Conservation (phyloP, 2,329 filamentous ascomycete species). For the Stachybotrys echinatus region DNA sequence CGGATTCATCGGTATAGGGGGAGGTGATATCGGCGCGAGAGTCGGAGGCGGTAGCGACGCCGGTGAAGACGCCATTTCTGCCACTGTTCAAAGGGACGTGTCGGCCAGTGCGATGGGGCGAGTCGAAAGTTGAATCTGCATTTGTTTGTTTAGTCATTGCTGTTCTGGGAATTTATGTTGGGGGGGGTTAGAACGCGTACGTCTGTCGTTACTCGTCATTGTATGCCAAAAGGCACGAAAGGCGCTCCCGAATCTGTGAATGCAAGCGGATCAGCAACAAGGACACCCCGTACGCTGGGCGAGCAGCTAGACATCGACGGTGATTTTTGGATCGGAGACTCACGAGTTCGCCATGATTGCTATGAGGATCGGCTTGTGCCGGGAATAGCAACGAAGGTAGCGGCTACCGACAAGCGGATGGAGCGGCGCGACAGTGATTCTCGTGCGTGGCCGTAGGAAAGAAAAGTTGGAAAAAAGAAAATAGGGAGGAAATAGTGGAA, state of each 20-base stretch:
- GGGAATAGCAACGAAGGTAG: not conserved
- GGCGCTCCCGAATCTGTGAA: slow-evolving; percentile 57
- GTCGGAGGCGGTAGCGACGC: slow-evolving; percentile 82
- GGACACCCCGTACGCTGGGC: not conserved
- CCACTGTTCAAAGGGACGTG: slow-evolving; percentile 84
- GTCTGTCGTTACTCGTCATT: slow-evolving; percentile 68
- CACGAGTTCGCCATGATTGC: slow-evolving; percentile 24
- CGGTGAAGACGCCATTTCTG: slow-evolving; percentile 76
- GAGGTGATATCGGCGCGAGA: slow-evolving; percentile 79
- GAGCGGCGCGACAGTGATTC: not conserved
- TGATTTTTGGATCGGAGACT: too few species aligned
- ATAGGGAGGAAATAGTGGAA: not conserved
- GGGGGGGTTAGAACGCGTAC: slow-evolving; percentile 35
- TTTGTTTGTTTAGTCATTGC: not conserved
- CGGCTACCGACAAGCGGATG: not conserved
- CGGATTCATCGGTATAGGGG: slow-evolving; percentile 70
- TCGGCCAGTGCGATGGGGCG: slow-evolving; percentile 83
- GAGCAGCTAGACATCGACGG: not conserved
- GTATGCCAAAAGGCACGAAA: slow-evolving; percentile 95
- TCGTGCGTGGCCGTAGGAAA: too few species aligned
- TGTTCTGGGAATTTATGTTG: not conserved
- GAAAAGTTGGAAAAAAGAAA: not conserved
- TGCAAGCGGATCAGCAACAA: not conserved
- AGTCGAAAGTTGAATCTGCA: slow-evolving; percentile 85
- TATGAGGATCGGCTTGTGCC: slow-evolving; percentile 11